Evolutionary conservation across 2,329 filamentous ascomycete species (phyloP), one percentile per base, ranked within the genome.

Genomic region (Aspergillus sp.): DNA sequence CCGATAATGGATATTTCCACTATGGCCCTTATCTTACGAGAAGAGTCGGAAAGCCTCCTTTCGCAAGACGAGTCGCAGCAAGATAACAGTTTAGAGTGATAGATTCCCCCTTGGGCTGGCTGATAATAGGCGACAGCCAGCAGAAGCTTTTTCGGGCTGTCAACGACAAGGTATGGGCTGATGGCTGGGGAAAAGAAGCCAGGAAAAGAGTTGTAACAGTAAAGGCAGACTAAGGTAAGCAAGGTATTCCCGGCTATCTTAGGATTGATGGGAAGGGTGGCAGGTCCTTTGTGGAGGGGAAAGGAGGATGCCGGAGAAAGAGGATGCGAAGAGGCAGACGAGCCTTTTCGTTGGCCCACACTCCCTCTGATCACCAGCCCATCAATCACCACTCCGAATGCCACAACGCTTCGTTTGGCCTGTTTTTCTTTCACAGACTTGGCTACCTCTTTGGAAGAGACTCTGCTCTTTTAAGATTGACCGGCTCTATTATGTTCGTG

Each of bases 301-400:
- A 61, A 57, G 49, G 58, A 57, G 59, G 28, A 22, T 25, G 58
- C 51, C 46, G 54, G 61, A 51, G 38, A 50, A 59, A 50, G 62
- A 63, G 34, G 54, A 57, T 55, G 56, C 28, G 55, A 43, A 38
- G 55, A 57, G 47, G 51, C 53, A 64, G 59, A 64, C 50, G 61
- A 59, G 54, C 38, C 54, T 57, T 61, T 50, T 63, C 61, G 54
- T 58, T 64, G 62, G 62, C 62, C 62, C 62, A 64, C 62, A 54
- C 59, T 30, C 31, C 31, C 34, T 30, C 30, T 52, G 22, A 64
- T 48, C 38, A 45, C 59, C 62, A 61, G 50, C 47, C 55, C 55
- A 55, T 46, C 54, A 25, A 41, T 23, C 45, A 34, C 55, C 11
- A 45, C 54, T 6, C 22, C 50, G 52, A 28, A 43, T 31, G 28